Evolutionary conservation across 768 basidiomycete species (phyloP), one percentile per base, ranked within the genome.

Genomic region (Calocybe indica): DNA sequence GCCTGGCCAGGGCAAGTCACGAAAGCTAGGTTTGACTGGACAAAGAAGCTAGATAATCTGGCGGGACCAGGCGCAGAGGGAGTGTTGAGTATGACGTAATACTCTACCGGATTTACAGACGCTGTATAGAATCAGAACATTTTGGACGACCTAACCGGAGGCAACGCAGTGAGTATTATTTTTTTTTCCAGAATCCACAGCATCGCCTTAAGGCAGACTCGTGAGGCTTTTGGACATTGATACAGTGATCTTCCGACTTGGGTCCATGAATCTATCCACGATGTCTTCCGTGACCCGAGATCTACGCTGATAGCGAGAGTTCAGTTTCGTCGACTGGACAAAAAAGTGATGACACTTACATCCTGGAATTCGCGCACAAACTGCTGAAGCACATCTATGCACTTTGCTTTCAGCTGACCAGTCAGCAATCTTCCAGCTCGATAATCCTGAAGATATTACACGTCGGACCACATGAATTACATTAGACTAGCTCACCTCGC

Each of bases 341-440:
- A 11, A 33, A 7, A 12, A 10, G 13, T 12, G 28, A 47, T 30
- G 28, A n/a, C 13, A 52, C 58, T 10, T 49, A 78, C 78, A 62
- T 75, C 86, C 69, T 98, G 96, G 74, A 98, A 98, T 2, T 75
- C 77, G 40, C 76, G 78, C 31, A 97, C 88, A 47, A 96, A 89
- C 14, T 76, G 69, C 62, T 96, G 93, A 9, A 99, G 62, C 43
- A 84, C 54, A 46, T 80, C 75, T 50, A 98, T 97, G 59, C 92
- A 95, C 62, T 72, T 81, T 9, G 82, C 83, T 70, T 99, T 99
- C 56, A 99, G 70, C 62, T 98, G 84, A 5, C 92, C 92, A 0
- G 94, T 96, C 44, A 96, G 74, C 46, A 99, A 62, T 34, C 74
- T 78, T 0, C 96, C 96, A 12, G 88, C 78, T 13, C 92, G 85